These are phyloP conservation scores for Venustampulla echinocandica DNA, from an alignment of 495 filamentous ascomycete species.

Conservation along the genomic window DNA sequence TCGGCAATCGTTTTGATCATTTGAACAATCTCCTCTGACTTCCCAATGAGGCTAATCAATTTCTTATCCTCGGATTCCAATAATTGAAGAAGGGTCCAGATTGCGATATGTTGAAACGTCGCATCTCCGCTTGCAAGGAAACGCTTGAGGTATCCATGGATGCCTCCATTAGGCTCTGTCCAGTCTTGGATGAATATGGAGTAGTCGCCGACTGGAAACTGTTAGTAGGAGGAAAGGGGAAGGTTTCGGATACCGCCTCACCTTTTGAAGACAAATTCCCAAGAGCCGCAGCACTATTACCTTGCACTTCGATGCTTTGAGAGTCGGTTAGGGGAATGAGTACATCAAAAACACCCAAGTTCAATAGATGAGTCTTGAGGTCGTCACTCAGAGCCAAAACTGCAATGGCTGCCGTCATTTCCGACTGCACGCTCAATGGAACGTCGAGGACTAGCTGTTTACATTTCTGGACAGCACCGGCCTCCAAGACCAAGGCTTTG, in stretches of 20 bases:
- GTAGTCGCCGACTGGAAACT: slow-evolving; percentile 76
- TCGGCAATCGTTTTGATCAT: slow-evolving; percentile 88
- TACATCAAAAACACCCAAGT: slow-evolving; percentile 91
- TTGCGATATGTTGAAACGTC: slow-evolving; percentile 98
- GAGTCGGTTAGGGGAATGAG: slow-evolving; percentile 92
- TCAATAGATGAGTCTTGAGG: slow-evolving; percentile 83
- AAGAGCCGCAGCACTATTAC: slow-evolving; percentile 91
- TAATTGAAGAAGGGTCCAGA: slow-evolving; percentile 93
- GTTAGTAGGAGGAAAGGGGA: slow-evolving; percentile 12
- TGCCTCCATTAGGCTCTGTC: slow-evolving; percentile 84
- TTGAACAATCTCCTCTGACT: slow-evolving; percentile 78
- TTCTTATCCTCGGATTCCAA: slow-evolving; percentile 87
- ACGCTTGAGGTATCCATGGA: slow-evolving; percentile 86
- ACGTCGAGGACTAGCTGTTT: slow-evolving; percentile 93
- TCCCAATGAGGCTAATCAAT: slow-evolving; percentile 73
- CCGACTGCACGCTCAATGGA: slow-evolving; percentile 88
- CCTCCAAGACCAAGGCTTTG: slow-evolving; percentile 91
- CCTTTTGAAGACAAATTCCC: slow-evolving; percentile 97
- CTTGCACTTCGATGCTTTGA: slow-evolving; percentile 94
- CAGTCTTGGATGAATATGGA: slow-evolving; percentile 91
- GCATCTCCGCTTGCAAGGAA: slow-evolving; percentile 92
- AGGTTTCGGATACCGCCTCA: slow-evolving; percentile 31
- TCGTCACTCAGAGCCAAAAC: slow-evolving; percentile 96
- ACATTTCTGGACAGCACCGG: slow-evolving; percentile 96
- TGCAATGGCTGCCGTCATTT: slow-evolving; percentile 98